Percentiles rank a stretch among this genome's conserved stretches.
phyloP scores from a whole-genome alignment of 73 alveolate genomes.

The Effrenium voratum region DNA sequence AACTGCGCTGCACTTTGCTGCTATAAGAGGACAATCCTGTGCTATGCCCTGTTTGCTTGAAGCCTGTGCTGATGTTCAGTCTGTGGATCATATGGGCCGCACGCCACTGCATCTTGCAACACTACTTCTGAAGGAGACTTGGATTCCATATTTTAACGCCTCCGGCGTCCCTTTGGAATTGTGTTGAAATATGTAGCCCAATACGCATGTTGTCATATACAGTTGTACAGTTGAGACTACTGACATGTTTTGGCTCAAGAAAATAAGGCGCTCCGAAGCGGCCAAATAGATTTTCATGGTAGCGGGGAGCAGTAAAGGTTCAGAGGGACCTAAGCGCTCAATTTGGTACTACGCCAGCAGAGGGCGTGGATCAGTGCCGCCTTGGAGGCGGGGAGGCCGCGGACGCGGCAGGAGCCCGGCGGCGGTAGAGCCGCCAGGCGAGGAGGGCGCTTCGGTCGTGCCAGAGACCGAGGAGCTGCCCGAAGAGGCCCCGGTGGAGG shows the following conservation, averaged over 20 bases:
- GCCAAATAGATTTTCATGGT: too few relatives aligned
- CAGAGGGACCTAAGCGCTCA: too few relatives aligned
- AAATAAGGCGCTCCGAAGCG: not conserved
- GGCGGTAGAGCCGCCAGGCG: too few relatives aligned
- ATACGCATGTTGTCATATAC: not conserved
- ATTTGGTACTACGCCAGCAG: too few relatives aligned
- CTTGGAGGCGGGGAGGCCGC: too few relatives aligned
- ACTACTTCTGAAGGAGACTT: not conserved
- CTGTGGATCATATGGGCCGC: conserved; percentile 16
- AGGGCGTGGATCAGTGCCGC: too few relatives aligned
- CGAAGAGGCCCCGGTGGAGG: too few relatives aligned
- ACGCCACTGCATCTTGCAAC: conserved; percentile 44
- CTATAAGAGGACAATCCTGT: conserved; percentile 15
- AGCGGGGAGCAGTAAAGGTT: too few relatives aligned
- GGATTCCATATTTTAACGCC: not conserved
- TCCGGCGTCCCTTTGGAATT: not conserved
- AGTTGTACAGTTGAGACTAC: not conserved
- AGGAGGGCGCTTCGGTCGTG: too few relatives aligned
- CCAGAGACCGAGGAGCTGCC: too few relatives aligned
- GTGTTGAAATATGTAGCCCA: not conserved
- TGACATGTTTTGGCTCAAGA: not conserved
- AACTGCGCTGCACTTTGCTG: conserved; percentile 49
- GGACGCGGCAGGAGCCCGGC: too few relatives aligned
- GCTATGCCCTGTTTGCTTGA: not conserved
- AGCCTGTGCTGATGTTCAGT: conserved; percentile 29